Percentiles rank a stretch among this genome's conserved stretches.
These are phyloP conservation scores for Tuber microsphaerosporum DNA, from an alignment of 495 filamentous ascomycete genomes.

Conservation along the genomic window DNA sequence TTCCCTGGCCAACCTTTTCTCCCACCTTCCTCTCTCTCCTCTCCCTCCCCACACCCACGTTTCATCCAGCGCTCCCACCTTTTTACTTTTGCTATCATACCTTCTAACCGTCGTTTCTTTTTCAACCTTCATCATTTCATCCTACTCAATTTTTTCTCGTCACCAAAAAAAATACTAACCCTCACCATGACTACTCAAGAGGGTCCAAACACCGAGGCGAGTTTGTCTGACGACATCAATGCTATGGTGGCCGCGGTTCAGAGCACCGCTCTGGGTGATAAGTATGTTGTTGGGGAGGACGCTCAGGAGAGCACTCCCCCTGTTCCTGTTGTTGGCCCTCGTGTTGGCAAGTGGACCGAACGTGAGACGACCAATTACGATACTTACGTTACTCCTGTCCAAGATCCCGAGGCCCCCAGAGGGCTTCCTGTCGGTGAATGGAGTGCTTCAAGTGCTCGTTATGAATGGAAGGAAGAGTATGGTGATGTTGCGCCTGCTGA, in stretches of 20 bases:
- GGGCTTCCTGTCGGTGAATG: conserved; percentile 43
- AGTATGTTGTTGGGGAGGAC: not conserved
- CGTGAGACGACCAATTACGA: conserved; percentile 53
- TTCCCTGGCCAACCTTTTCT: not conserved
- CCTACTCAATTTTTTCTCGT: not conserved
- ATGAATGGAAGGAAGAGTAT: conserved; percentile 78
- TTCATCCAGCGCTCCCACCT: not conserved
- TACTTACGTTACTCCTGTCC: conserved; percentile 45
- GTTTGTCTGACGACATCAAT: not conserved
- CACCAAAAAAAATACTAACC: not conserved
- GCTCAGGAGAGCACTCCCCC: conserved; percentile 5
- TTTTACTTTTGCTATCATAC: not conserved
- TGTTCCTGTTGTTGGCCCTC: conserved; percentile 28
- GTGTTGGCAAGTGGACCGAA: conserved; percentile 50
- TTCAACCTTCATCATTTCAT: not conserved
- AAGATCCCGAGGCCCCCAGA: conserved; percentile 36
- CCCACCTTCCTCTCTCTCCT: not conserved
- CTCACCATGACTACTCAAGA: not conserved
- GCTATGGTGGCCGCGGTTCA: conserved; percentile 1
- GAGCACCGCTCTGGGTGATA: not conserved
- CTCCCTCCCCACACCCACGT: not conserved
- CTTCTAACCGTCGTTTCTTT: not conserved
- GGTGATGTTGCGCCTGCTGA: conserved; percentile 74
- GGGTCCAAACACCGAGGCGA: not conserved
- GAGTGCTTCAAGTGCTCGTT: conserved; percentile 56